A percentile compares a stretch with the other conserved stretches of the same genome.
phyloP scores from a whole-genome alignment of 352 stramenopile species.

The Globisporangium solare region DNA sequence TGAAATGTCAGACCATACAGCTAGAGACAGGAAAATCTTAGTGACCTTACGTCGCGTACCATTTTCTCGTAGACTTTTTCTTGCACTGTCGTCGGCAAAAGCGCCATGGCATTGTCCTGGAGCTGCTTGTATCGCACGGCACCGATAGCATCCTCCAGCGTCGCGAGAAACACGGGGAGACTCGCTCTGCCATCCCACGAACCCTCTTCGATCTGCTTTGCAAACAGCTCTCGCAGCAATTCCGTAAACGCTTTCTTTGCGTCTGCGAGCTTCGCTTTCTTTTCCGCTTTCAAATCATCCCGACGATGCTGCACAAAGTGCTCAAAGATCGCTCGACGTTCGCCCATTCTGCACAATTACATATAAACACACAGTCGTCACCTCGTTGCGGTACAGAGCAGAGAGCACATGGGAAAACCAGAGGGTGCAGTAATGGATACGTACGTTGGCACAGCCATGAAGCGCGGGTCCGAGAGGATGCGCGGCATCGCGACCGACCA shows the following conservation, averaged over 20 bases:
- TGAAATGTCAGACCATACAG: neutral
- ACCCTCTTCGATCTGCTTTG: slow-evolving; percentile 19
- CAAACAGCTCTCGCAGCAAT: slow-evolving; percentile 43
- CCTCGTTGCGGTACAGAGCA: no score
- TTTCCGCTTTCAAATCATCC: slow-evolving; percentile 71
- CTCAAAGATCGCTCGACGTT: slow-evolving; percentile 74
- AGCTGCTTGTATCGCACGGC: slow-evolving; percentile 26
- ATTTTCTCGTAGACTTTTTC: slow-evolving; percentile 54
- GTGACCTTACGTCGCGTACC: slow-evolving; percentile 7
- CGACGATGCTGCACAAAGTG: slow-evolving; percentile 70
- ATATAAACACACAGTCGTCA: slow-evolving; percentile 8
- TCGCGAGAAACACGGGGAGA: slow-evolving; percentile 50
- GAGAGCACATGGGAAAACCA: neutral
- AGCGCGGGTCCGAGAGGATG: slow-evolving; percentile 67
- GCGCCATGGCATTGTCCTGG: slow-evolving; percentile 29
- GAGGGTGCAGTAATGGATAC: slow-evolving; percentile 1
- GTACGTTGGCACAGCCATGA: slow-evolving; percentile 59
- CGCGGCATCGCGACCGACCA: slow-evolving; percentile 77
- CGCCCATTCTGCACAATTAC: slow-evolving; percentile 52
- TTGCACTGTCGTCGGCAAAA: slow-evolving; percentile 37
- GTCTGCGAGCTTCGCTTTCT: slow-evolving; percentile 68
- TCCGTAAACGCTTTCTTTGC: slow-evolving; percentile 48
- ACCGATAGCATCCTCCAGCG: slow-evolving; percentile 35
- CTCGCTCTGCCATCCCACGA: slow-evolving; percentile 44
- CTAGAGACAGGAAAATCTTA: neutral